Conservation (phyloP, 2,329 filamentous ascomycete genomes). For the Pestalotiopsis sp. region DNA sequence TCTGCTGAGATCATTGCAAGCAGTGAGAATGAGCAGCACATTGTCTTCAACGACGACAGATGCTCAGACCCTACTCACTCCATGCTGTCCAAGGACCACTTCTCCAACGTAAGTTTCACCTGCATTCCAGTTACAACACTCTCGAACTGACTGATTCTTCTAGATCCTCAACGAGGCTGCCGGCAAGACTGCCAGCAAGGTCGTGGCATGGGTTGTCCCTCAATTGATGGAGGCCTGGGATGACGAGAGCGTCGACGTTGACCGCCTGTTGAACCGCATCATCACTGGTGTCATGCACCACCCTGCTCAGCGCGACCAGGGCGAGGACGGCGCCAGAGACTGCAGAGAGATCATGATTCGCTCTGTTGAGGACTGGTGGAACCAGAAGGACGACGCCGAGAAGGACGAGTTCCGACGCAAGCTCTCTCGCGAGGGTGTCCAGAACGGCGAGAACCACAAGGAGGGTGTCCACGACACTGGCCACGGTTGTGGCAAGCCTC, state of each 20-base stretch:
- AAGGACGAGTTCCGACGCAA: constrained; percentile 72
- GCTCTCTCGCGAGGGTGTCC: constrained; percentile 77
- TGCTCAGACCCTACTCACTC: constrained; percentile 87
- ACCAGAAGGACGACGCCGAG: constrained; percentile 61
- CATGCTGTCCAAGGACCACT: constrained; percentile 96
- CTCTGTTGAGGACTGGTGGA: constrained; percentile 86
- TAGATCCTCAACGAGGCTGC: constrained; percentile 83
- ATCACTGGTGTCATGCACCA: constrained; percentile 85
- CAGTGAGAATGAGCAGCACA: constrained; percentile 79
- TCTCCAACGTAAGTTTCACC: constrained; percentile 67
- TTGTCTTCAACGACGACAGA: constrained; percentile 81
- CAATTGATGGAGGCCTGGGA: constrained; percentile 90
- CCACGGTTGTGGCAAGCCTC: constrained; percentile 78
- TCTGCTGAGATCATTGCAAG: constrained; percentile 86
- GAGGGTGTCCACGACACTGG: constrained; percentile 82
- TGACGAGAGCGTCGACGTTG: constrained; percentile 69
- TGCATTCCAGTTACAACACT: not conserved
- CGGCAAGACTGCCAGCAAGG: constrained; percentile 77
- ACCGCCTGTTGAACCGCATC: constrained; percentile 74
- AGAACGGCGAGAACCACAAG: constrained; percentile 81
- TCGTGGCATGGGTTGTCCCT: constrained; percentile 84
- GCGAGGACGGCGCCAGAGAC: constrained; percentile 70
- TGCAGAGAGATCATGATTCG: constrained; percentile 77
- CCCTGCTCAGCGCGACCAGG: constrained; percentile 74
- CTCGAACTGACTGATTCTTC: not conserved